A percentile compares a stretch with the other conserved stretches of the same genome.
These are phyloP conservation scores for Melaleuca quinquenervia DNA, from an alignment of 345 rosid species.

Conservation along the genomic window DNA sequence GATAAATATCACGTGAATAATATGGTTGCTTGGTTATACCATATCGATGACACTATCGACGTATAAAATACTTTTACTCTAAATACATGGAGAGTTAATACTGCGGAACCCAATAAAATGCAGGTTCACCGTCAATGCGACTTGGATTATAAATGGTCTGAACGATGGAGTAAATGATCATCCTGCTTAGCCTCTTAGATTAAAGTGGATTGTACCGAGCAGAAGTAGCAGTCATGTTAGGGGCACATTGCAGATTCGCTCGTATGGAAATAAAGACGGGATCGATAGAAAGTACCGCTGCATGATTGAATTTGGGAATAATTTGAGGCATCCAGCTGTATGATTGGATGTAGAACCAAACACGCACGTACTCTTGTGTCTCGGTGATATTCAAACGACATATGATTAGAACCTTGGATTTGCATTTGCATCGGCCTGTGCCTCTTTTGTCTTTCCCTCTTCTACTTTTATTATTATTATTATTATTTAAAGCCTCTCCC, in stretches of 20 bases:
- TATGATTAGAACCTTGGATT: neutral
- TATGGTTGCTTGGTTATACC: neutral
- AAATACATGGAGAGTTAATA: neutral
- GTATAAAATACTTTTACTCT: neutral
- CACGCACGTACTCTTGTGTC: neutral
- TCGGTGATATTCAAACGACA: neutral
- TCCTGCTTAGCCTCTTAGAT: neutral
- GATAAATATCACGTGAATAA: neutral
- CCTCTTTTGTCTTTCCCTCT: neutral
- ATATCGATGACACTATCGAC: neutral
- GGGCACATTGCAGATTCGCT: neutral
- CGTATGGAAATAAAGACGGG: neutral
- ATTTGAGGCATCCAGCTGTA: neutral
- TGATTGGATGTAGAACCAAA: neutral
- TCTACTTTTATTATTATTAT: neutral
- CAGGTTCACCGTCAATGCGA: neutral
- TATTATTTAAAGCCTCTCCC: neutral
- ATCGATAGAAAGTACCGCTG: neutral
- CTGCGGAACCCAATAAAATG: neutral
- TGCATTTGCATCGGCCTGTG: neutral
- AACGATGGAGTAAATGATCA: neutral
- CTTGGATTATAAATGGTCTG: neutral
- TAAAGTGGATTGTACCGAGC: neutral
- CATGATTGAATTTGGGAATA: neutral
- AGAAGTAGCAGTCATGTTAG: neutral